These are phyloP conservation scores for Prunus dulcis DNA, from an alignment of 306 rosid species.

Conservation along the genomic window DNA sequence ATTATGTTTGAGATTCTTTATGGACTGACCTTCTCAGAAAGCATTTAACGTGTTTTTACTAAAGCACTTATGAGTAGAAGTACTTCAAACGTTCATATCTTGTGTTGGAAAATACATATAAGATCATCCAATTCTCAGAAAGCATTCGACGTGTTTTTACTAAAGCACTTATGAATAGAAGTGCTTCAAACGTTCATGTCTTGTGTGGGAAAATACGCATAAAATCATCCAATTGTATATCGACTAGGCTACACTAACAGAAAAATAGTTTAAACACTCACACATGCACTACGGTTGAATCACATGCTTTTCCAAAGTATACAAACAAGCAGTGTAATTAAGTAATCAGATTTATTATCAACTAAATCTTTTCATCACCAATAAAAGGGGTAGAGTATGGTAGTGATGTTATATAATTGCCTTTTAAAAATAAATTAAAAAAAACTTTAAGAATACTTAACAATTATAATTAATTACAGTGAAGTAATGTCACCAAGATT, in stretches of 20 bases:
- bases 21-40: too few species aligned
- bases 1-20: too few species aligned
- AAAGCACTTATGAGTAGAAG: too few species aligned
- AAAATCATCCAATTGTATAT: neutral
- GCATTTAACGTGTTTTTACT: too few species aligned
- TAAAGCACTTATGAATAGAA: too few species aligned
- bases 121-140: neutral
- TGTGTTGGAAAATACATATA: neutral
- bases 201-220: neutral
- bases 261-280: too few species aligned
- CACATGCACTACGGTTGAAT: neutral
- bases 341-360: neutral
- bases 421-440: too few species aligned
- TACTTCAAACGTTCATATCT: too few species aligned
- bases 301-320: neutral
- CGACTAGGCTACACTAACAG: too few species aligned
- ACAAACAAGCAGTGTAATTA: neutral
- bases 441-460: neutral
- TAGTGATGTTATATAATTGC: slow-evolving; percentile 9
- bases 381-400: neutral
- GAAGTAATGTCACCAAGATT: slow-evolving; percentile 33
- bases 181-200: too few species aligned
- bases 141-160: too few species aligned
- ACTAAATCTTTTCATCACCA: slow-evolving; percentile 3
- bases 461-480: neutral